phyloP scores from a whole-genome alignment of 768 basidiomycete genomes.

The Suillus luteus region DNA sequence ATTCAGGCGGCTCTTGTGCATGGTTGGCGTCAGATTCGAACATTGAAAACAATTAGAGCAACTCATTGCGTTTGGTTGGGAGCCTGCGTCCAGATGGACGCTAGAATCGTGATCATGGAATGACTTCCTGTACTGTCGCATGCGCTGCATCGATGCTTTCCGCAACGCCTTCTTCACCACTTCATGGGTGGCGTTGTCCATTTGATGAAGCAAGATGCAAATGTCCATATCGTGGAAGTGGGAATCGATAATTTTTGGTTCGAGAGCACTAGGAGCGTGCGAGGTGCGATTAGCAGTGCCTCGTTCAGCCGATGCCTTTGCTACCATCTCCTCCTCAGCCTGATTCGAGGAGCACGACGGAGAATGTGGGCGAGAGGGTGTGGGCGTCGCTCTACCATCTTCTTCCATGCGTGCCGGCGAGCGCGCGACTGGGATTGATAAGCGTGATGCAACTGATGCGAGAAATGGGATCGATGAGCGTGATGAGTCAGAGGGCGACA shows the following conservation, averaged over 20 bases:
- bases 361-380: constrained; percentile 54
- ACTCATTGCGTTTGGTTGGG: no score
- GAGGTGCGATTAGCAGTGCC: constrained; percentile 61
- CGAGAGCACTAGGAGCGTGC: constrained; percentile 58
- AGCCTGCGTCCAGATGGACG: no score
- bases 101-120: no score
- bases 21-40: no score
- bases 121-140: no score
- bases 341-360: constrained; percentile 55
- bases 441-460: constrained; percentile 23
- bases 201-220: no score
- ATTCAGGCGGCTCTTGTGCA: no score
- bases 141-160: constrained; percentile 79
- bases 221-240: no score
- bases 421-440: constrained; percentile 34
- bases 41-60: no score
- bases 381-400: constrained; percentile 48
- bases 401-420: constrained; percentile 30
- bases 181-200: no score
- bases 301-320: constrained; percentile 48
- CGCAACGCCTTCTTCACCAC: no score
- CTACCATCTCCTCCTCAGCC: constrained; percentile 64
- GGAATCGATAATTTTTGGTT: constrained; percentile 62
- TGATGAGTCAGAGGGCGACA: constrained; percentile 34
- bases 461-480: no score